Evolutionary conservation across 2,329 filamentous ascomycete genomes (phyloP).

Genomic region (Ophiostoma tasmaniense): DNA sequence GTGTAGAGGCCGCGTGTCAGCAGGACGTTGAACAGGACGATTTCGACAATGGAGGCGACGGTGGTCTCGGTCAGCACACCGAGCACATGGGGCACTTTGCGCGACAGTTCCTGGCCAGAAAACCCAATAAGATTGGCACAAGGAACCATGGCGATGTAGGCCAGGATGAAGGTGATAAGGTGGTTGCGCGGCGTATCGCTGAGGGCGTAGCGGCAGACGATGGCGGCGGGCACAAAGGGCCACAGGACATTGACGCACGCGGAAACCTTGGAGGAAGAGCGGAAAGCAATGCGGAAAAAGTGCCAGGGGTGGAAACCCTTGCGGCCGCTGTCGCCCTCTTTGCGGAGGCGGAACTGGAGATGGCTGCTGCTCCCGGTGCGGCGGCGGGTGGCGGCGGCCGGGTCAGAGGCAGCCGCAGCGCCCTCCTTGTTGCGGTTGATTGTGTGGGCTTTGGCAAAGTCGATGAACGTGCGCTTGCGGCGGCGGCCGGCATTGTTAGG

Average conservation of each 20-base stretch:
- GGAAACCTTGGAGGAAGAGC: constrained; percentile 55
- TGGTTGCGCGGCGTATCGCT: constrained; percentile 33
- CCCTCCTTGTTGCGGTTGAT: background rate
- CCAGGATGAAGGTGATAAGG: constrained; percentile 58
- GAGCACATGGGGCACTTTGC: constrained; percentile 66
- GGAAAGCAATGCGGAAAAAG: constrained; percentile 56
- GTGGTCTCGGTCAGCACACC: constrained; percentile 55
- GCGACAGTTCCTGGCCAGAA: constrained; percentile 60
- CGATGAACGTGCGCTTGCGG: background rate
- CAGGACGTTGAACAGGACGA: constrained; percentile 73
- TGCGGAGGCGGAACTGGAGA: constrained; percentile 17
- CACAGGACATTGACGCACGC: constrained; percentile 62
- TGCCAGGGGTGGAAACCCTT: constrained; percentile 54
- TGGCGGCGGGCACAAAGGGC: constrained; percentile 65
- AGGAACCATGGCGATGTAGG: constrained; percentile 70
- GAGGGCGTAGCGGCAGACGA: constrained; percentile 46
- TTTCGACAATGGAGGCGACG: constrained; percentile 68
- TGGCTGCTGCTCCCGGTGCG: background rate
- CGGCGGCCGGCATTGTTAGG: background rate
- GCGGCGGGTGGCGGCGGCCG: background rate
- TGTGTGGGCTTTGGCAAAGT: background rate
- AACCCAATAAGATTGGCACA: constrained; percentile 70
- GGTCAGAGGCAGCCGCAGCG: background rate
- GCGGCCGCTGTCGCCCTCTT: constrained; percentile 58
- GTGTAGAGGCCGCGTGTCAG: constrained; percentile 46